Conservation (phyloP, 179 eudicot genomes). For the Nepenthes alata region DNA sequence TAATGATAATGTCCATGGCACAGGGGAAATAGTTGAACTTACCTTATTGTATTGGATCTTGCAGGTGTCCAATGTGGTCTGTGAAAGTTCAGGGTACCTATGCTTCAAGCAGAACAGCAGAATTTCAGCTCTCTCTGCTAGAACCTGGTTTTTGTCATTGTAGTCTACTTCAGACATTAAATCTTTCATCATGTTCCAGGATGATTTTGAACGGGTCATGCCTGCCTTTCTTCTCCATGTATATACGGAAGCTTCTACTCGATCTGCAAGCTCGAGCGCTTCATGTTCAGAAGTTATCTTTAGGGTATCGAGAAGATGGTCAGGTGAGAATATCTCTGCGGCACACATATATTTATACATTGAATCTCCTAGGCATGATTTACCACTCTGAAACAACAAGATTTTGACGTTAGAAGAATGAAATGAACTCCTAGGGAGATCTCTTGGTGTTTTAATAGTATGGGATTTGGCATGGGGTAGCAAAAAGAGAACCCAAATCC, state of each 20-base stretch:
- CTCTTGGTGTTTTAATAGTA: no score
- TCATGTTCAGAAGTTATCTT: slow-evolving; percentile 75
- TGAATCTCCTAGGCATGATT: slow-evolving; percentile 53
- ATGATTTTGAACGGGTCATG: slow-evolving; percentile 29
- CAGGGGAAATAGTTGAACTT: no score
- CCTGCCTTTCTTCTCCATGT: slow-evolving; percentile 79
- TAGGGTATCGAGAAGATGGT: slow-evolving; percentile 50
- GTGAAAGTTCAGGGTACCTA: slow-evolving; percentile 81
- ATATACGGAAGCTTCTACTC: slow-evolving; percentile 72
- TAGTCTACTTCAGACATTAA: slow-evolving; percentile 42
- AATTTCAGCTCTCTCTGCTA: slow-evolving; percentile 70
- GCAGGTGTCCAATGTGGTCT: slow-evolving; percentile 81
- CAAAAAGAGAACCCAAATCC: neutral
- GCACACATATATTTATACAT: slow-evolving; percentile 53
- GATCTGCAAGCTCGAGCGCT: slow-evolving; percentile 89
- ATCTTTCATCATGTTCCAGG: slow-evolving; percentile 76
- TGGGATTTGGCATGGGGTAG: neutral
- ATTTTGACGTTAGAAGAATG: neutral
- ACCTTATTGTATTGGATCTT: slow-evolving; percentile 18
- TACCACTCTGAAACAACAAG: slow-evolving; percentile 46
- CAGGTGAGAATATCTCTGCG: slow-evolving; percentile 61
- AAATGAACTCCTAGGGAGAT: neutral
- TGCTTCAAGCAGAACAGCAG: slow-evolving; percentile 69
- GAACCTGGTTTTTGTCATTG: slow-evolving; percentile 53
- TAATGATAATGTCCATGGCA: no score